Conservation (phyloP, 192 early-diverging fungal genomes). For the Mortierella hygrophila region DNA sequence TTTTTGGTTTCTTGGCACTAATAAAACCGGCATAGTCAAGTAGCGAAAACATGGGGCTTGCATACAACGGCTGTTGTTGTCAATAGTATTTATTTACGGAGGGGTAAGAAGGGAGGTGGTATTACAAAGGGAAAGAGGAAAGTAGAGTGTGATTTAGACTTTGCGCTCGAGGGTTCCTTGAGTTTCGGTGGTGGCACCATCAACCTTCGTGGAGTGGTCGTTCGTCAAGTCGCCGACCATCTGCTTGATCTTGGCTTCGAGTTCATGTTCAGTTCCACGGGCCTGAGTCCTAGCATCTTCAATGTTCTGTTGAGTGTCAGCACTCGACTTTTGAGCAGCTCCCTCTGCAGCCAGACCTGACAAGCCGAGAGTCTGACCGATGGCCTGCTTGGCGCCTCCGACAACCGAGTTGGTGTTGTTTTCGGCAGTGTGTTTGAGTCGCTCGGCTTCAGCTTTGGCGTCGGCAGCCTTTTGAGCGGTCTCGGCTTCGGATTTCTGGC, state of each 20-base stretch:
- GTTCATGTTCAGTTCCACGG: not conserved
- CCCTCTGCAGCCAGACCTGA: not conserved
- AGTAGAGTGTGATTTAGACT: not conserved
- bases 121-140: not conserved
- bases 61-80: not conserved
- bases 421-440: not conserved
- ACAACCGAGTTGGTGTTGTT: not conserved
- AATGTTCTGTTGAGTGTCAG: not conserved
- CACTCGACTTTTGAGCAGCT: not conserved
- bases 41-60: not conserved
- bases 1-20: slow-evolving; percentile 7
- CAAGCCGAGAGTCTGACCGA: not conserved
- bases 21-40: not conserved
- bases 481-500: not conserved
- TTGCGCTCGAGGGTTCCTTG: not conserved
- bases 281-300: not conserved
- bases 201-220: not conserved
- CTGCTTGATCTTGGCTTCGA: not conserved
- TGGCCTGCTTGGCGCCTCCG: not conserved
- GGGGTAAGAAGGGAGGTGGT: not conserved
- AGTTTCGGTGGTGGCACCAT: not conserved
- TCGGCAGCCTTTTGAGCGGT: not conserved
- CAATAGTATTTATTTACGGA: not conserved
- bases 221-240: not conserved
- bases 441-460: not conserved